Evolutionary conservation across 2,329 filamentous ascomycete species (phyloP), one percentile per base, ranked within the genome.

Genomic region (Fusarium pilosicola): DNA sequence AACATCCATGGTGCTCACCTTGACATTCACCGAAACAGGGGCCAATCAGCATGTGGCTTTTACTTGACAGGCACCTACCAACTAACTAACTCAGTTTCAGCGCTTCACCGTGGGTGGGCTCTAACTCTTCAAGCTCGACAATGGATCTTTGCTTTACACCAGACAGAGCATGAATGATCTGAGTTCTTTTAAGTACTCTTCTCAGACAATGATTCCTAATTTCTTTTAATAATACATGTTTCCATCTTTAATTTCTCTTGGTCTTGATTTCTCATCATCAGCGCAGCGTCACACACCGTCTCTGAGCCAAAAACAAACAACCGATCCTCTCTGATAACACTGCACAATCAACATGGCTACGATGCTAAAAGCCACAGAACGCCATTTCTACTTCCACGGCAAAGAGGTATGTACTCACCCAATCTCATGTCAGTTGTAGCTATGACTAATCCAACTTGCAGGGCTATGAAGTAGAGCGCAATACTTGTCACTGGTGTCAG

Each of bases 401-500:
- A 78, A 83, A 51, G 72, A 76, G 57, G 85, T 80, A 72, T 12
- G 24, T 28, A 54, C 51, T 54, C 34, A 20, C 34, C 7, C 11
- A 26, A 28, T 17, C 24, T 28, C 24, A 26, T 22, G 11, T 22
- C 18, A 17, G 18, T 17, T 13, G 26, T 28, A 28, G 44, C 20
- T 58, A 72, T 38, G 70, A 52, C 34, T 51, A 13, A 30, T 24
- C 17, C 24, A 9, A 10, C 66, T 24, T n/a, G 3, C 7, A 86
- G 83, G 79, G 79, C 48, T 74, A 76, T 22, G 75, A 82, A 24
- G 79, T 80, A 9, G 85, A 88, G 57, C 84, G 83, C 56, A 62
- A 75, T 5, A 73, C 78, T n/a, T 92, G 90, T 71, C 89, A 91
- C 74, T 90, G 85, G 83, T 92, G 90, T 76, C 90, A 92, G 78